These are phyloP conservation scores for Pisolithus orientalis DNA, from an alignment of 768 basidiomycete species.

Conservation along the genomic window DNA sequence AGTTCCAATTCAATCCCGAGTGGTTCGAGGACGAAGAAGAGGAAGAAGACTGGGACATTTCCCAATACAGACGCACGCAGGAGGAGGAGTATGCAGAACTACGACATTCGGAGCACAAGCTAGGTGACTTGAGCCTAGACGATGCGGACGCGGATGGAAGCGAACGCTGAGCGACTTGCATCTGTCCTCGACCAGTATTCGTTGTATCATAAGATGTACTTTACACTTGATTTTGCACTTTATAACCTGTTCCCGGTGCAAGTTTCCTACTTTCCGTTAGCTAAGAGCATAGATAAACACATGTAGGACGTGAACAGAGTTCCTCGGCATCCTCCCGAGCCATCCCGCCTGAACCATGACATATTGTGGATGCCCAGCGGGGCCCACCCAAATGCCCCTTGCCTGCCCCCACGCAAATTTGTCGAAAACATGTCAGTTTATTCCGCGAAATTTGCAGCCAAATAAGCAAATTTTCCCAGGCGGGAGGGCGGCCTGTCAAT, in stretches of 20 bases:
- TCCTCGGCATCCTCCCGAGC: too few relatives aligned
- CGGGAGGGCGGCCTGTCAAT: too few relatives aligned
- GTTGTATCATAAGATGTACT: background rate
- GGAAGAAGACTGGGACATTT: constrained; percentile 51
- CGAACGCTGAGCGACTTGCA: background rate
- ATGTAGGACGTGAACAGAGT: too few relatives aligned
- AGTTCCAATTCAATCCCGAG: constrained; percentile 96
- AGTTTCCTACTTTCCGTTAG: too few relatives aligned
- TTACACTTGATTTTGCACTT: background rate
- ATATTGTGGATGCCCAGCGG: too few relatives aligned
- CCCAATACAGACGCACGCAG: constrained; percentile 46
- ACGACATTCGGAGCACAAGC: constrained; percentile 13
- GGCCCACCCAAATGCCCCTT: too few relatives aligned
- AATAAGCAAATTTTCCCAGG: too few relatives aligned
- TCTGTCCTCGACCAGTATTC: background rate
- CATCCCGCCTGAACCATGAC: too few relatives aligned
- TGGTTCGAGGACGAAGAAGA: constrained; percentile 80
- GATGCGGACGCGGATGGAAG: constrained; percentile 6
- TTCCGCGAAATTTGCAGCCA: too few relatives aligned
- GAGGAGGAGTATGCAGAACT: constrained; percentile 25
- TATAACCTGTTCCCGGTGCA: too few relatives aligned
- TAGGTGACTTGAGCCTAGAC: constrained; percentile 15
- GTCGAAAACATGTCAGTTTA: too few relatives aligned
- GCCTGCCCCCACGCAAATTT: background rate
- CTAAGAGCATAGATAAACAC: too few relatives aligned